A percentile compares a stretch with the other conserved stretches of the same genome.
Evolutionary conservation across 2,329 filamentous ascomycete species (phyloP).

Genomic region (Cladophialophora bantiana): DNA sequence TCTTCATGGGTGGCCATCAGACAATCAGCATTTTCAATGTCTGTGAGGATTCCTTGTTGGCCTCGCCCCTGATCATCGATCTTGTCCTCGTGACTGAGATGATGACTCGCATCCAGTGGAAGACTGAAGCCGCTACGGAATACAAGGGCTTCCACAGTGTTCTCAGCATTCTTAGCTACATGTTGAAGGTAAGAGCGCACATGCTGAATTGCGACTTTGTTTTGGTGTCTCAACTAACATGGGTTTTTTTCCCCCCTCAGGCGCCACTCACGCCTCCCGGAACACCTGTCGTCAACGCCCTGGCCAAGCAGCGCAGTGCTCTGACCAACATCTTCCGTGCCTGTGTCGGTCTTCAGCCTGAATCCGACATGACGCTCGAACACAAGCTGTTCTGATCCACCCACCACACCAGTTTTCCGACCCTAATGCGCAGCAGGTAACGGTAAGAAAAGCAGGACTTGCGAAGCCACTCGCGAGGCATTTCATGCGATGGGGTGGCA

Average conservation of each 20-base stretch:
- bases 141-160: slow-evolving; percentile 97
- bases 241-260: slow-evolving; percentile 56
- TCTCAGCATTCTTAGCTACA: slow-evolving; percentile 96
- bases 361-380: slow-evolving; percentile 98
- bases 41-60: slow-evolving; percentile 96
- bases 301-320: slow-evolving; percentile 93
- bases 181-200: slow-evolving; percentile 72
- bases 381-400: slow-evolving; percentile 79
- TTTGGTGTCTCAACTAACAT: slow-evolving; percentile 2
- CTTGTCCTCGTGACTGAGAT: slow-evolving; percentile 91
- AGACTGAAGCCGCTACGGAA: slow-evolving; percentile 65
- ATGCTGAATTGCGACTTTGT: not conserved
- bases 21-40: slow-evolving; percentile 99
- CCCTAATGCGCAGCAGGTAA: slow-evolving; percentile 4
- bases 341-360: slow-evolving; percentile 93
- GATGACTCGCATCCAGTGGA: slow-evolving; percentile 98
- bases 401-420: not conserved
- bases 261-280: slow-evolving; percentile 92
- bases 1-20: slow-evolving; percentile 98
- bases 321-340: slow-evolving; percentile 99
- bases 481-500: slow-evolving; percentile 33
- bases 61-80: slow-evolving; percentile 96
- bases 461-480: slow-evolving; percentile 21
- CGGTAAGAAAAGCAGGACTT: slow-evolving; percentile 26
- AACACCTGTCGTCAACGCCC: slow-evolving; percentile 92